Percentiles rank a stretch among this genome's conserved stretches.
Evolutionary conservation across 768 basidiomycete species (phyloP).

Genomic region (Terana coerulea): DNA sequence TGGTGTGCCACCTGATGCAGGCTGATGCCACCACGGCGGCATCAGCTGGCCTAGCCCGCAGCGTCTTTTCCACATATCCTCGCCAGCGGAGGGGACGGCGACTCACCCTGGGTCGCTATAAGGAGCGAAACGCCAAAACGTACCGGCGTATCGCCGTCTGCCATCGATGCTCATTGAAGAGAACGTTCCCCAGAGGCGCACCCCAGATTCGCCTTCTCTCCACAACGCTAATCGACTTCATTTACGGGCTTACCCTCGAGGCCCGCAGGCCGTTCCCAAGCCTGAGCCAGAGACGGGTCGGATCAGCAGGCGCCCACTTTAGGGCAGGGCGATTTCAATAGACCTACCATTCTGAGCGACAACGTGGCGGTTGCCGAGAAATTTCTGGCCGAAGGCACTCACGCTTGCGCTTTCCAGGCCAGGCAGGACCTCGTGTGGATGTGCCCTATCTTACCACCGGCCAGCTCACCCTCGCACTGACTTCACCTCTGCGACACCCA

Average conservation of each 20-base stretch:
- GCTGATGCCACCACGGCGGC: not conserved
- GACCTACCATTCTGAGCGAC: not conserved
- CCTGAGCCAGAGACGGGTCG: not conserved
- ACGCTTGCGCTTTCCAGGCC: conserved; percentile 7
- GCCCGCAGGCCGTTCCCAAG: not conserved
- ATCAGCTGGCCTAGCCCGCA: not conserved
- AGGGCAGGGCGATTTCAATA: conserved; percentile 6
- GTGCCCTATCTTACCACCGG: conserved; percentile 15
- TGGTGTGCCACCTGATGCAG: not conserved
- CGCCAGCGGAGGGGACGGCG: not conserved
- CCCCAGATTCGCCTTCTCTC: conserved; percentile 5
- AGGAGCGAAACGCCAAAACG: conserved; percentile 3
- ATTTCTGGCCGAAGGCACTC: conserved; percentile 9
- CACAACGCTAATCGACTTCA: conserved; percentile 5
- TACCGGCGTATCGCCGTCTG: conserved; percentile 3
- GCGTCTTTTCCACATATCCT: not conserved
- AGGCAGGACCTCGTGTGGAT: conserved; percentile 21
- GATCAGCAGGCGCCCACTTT: conserved; percentile 6
- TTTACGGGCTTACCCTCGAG: conserved; percentile 2
- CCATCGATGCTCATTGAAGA: conserved; percentile 1
- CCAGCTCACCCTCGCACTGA: conserved; percentile 10
- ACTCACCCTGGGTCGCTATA: conserved; percentile 2
- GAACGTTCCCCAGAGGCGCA: not conserved
- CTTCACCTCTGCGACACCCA: conserved; percentile 22
- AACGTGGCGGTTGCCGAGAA: conserved; percentile 14